Conservation (phyloP, 208 protist genomes). For the Naegleria gruberi region DNA sequence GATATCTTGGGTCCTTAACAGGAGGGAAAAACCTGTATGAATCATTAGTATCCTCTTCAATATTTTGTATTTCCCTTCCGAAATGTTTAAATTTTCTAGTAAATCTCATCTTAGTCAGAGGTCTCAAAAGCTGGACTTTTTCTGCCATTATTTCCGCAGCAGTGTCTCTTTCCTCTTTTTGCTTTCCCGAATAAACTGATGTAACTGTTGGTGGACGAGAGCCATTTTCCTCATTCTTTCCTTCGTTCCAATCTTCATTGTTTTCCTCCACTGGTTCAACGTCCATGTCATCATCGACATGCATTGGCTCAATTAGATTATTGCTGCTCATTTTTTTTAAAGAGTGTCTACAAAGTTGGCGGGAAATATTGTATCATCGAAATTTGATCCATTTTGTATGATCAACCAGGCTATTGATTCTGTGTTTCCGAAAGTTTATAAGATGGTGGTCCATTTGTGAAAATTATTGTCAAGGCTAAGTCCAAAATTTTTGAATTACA, state of each 20-base stretch:
- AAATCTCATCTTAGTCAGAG: neutral
- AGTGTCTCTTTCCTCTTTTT: neutral
- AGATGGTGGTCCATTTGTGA: too few species aligned
- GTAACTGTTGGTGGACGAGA: neutral
- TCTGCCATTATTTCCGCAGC: constrained; percentile 53
- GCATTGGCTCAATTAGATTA: neutral
- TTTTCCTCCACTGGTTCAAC: neutral
- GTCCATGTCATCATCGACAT: neutral
- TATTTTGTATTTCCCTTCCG: neutral
- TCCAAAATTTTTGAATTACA: too few species aligned
- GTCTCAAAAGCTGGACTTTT: constrained; percentile 28
- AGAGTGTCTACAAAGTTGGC: neutral
- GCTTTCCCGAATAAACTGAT: neutral
- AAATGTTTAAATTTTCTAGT: neutral
- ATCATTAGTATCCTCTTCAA: neutral
- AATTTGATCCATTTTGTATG: too few species aligned
- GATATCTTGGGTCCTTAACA: neutral
- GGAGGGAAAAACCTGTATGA: neutral
- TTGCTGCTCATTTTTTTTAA: neutral
- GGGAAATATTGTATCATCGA: too few species aligned
- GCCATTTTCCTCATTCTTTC: neutral
- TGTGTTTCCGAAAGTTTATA: too few species aligned
- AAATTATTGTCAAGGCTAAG: too few species aligned
- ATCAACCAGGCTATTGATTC: too few species aligned
- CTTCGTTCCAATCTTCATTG: neutral